phyloP scores from a whole-genome alignment of 257 asterid genomes.

The Ilex aquifolium region DNA sequence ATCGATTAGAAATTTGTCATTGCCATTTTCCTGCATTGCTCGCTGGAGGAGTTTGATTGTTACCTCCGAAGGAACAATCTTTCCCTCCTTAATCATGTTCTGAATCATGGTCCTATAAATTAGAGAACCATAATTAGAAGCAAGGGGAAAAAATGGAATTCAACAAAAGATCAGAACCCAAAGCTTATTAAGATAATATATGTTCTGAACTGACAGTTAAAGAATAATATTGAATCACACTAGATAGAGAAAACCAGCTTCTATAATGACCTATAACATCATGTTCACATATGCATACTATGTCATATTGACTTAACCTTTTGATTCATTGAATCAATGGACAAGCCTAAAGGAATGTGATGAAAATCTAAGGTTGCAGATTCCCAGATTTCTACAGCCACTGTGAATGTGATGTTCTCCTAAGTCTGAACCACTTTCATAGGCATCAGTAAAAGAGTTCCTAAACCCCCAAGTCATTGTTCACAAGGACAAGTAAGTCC shows the following conservation, averaged over 20 bases:
- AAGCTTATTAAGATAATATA: neutral
- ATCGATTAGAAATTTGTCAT: conserved; percentile 90
- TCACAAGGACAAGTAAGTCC: too few species aligned
- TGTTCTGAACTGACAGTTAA: neutral
- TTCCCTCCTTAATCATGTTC: conserved; percentile 83
- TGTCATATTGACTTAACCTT: neutral
- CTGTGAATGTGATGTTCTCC: too few species aligned
- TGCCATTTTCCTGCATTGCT: conserved; percentile 64
- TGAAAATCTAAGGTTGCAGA: too few species aligned
- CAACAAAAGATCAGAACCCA: neutral
- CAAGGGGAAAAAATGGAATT: neutral
- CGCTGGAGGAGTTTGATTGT: conserved; percentile 73
- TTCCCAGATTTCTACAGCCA: too few species aligned
- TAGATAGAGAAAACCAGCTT: neutral
- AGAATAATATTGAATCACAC: neutral
- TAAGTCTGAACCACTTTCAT: too few species aligned
- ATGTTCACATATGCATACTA: neutral
- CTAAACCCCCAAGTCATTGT: too few species aligned
- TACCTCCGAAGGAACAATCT: conserved; percentile 86
- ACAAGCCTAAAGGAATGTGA: too few species aligned
- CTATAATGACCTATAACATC: neutral
- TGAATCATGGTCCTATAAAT: conserved; percentile 68
- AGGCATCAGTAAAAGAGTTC: too few species aligned
- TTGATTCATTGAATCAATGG: too few species aligned
- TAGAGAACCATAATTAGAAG: neutral